Base-by-base conservation (phyloP, 305 asterid species). In the Fraxinus sp. region DNA sequence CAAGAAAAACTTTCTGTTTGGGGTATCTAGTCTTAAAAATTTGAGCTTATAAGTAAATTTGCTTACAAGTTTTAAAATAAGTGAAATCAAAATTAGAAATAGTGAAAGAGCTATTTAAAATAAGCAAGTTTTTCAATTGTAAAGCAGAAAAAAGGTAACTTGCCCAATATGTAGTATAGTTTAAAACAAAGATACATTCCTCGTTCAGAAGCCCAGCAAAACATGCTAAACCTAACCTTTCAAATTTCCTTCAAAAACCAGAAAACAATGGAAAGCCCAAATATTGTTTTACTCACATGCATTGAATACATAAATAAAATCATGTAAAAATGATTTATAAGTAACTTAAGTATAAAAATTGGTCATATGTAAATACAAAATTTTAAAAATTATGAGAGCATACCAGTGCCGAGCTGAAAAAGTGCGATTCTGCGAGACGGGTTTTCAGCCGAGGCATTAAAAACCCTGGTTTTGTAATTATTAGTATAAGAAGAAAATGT, bases 361-460 rank as follows among this genome's bases (percentile, higher is more conserved):
- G 66, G 2, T 13, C 9, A 81, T n/a, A 14, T 7, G 5, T 30
- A 80, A 26, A 46, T 26, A 16, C 28, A 37, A 44, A 30, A 26
- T 4, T 26, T 26, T 4, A 70, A 22, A 16, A 33, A 70, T 22
- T 16, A 33, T 10, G 68, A 52, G 18, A 13, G n/a, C 78, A 55
- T 85, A 87, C 87, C 89, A 46, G 92, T 88, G 86, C 62, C 81
- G 68, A 90, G 88, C 16, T 87, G 93, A 81, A 88, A 78, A 44
- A 90, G 86, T 16, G 91, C 88, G 33, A 88, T 64, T 68, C 93
- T 80, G 2, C 91, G 89, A 71, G 91, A 90, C 76, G 85, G 41
- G 79, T 77, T 87, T 33, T 83, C 78, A 68, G 91, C 79, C 66
- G 71, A 84, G 77, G 89, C 85, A 78, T 62, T 78, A 41, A 78